A percentile compares a stretch with the other conserved stretches of the same genome.
Conservation (phyloP, 2,329 filamentous ascomycete species). For the Trichophyton rubrum region DNA sequence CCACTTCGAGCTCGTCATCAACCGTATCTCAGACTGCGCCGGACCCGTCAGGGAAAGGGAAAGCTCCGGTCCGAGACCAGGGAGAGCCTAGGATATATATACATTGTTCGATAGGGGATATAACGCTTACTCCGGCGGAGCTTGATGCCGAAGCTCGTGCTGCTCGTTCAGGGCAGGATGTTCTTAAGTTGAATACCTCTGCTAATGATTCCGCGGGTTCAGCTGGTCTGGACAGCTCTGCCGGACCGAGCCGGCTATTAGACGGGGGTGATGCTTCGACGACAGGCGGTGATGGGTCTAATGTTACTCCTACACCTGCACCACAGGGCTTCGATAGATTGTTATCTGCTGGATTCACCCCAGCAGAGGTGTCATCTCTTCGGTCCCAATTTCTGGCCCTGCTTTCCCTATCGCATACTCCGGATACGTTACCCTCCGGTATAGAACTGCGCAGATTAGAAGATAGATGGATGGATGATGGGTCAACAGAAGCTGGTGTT, state of each 20-base stretch:
- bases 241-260: not conserved
- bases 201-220: not conserved
- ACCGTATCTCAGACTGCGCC: not conserved
- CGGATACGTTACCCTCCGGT: conserved; percentile 76
- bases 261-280: not conserved
- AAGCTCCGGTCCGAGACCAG: conserved; percentile 34
- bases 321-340: conserved; percentile 78
- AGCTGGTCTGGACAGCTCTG: conserved; percentile 3
- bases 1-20: conserved; percentile 1
- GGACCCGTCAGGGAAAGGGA: conserved; percentile 47
- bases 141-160: conserved; percentile 51
- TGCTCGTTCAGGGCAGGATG: conserved; percentile 17
- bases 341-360: conserved; percentile 65
- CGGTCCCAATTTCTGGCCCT: conserved; percentile 81
- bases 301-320: conserved; percentile 35
- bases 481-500: conserved; percentile 31
- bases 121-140: conserved; percentile 55
- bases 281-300: not conserved
- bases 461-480: conserved; percentile 77
- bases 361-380: conserved; percentile 69
- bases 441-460: conserved; percentile 65
- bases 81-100: conserved; percentile 55
- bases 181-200: conserved; percentile 10
- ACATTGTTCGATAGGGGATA: conserved; percentile 79
- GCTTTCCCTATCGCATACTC: conserved; percentile 68